phyloP scores from a whole-genome alignment of 2,329 filamentous ascomycete species.

The Botryotinia calthae region DNA sequence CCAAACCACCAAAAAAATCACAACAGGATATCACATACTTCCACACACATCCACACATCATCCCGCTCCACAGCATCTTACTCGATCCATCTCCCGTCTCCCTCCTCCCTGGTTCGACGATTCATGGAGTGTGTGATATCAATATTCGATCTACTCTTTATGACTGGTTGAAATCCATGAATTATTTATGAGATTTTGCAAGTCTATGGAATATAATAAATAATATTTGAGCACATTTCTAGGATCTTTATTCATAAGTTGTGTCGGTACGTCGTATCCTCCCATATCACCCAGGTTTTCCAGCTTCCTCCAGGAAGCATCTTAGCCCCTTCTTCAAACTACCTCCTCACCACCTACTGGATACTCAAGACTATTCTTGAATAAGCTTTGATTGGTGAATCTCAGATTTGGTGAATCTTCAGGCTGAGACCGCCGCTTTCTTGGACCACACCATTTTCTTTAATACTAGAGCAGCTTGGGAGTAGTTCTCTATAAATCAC shows the following conservation, averaged over 20 bases:
- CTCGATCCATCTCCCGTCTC: neutral
- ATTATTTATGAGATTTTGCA: neutral
- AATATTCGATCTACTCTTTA: neutral
- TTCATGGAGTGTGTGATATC: neutral
- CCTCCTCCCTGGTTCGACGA: constrained; percentile 15
- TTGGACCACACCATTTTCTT: neutral
- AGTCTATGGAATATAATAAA: neutral
- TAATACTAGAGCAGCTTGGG: neutral
- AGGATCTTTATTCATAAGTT: neutral
- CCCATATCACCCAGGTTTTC: neutral
- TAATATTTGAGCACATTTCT: neutral
- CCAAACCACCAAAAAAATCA: neutral
- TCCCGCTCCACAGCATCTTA: constrained; percentile 9
- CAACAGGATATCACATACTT: constrained; percentile 14
- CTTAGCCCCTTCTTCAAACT: constrained; percentile 1
- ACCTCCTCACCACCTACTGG: neutral
- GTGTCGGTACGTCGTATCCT: neutral
- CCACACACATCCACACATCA: neutral
- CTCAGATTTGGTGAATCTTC: neutral
- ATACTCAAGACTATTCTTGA: neutral
- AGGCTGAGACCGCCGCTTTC: constrained; percentile 1
- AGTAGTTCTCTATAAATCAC: neutral
- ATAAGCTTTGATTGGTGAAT: constrained; percentile 1
- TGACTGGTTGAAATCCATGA: neutral
- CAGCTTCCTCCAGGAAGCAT: constrained; percentile 8